Evolutionary conservation across 1,284 basidiomycete species (phyloP), one percentile per base, ranked within the genome.

Genomic region (Volvariella volvacea): DNA sequence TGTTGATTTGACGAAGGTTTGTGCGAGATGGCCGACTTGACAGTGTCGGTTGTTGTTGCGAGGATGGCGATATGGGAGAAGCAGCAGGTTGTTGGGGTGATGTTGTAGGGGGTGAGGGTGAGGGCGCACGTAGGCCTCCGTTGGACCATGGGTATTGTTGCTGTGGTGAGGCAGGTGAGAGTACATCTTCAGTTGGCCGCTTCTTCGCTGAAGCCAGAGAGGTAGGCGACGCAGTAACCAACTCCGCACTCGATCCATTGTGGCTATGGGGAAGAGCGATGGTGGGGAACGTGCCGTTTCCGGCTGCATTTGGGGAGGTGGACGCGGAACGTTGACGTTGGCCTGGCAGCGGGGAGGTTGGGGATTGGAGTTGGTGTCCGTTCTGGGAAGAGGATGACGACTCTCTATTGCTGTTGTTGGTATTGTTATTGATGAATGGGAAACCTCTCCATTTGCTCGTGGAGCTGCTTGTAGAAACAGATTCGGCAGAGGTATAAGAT

Each of bases 1-100:
- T 64, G 48, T 22, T 53, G 64, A 7, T 60, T 56, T 1, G 59
- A 49, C 2, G 62, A 61, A 9, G 65, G 56, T 42, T 57, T 34
- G n/a, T n/a, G n/a, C n/a, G 37, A 3, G 38, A 22, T 21, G 37
- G 33, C 1, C 41, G 37, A 41, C 39, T 15, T 15, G 45, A 34
- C 14, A 33, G 42, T 22, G 41, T 3, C 12, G 40, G 16, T 15
- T 40, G 28, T 33, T 34, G 30, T 17, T 22, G 40, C 6, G 40
- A 20, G 15, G 3, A 14, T 16, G 40, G 22, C 1, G 45, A 46
- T 16, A 42, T 20, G 16, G 37, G 30, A 22, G 45, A n/a, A 30
- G 30, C 9, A 32, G 10, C n/a, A 9, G 30, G 10, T 32, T 9
- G 9, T 9, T n/a, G n/a, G n/a, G 10, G 30, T 9, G 34, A 16